phyloP scores from a whole-genome alignment of 1,284 basidiomycete species.

The Puccinia novopanici region DNA sequence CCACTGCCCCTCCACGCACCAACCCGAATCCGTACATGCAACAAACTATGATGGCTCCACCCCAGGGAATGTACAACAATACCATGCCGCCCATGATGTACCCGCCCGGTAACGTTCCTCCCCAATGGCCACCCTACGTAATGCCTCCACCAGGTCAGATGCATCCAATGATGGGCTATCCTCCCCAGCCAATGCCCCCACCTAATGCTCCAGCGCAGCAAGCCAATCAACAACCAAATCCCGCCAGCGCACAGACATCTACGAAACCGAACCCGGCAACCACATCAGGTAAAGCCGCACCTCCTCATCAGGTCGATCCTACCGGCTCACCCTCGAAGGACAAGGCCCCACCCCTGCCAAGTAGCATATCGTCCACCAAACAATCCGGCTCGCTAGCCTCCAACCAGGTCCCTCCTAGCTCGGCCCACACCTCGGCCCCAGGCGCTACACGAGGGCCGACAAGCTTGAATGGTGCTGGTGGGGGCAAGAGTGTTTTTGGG shows the following conservation, averaged over 20 bases:
- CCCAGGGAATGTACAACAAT: slow-evolving; percentile 38
- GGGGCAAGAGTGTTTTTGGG: slow-evolving; percentile 29
- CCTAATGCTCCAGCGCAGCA: slow-evolving; percentile 17
- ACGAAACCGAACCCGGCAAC: not conserved
- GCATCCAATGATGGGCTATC: slow-evolving; percentile 47
- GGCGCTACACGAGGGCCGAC: not conserved
- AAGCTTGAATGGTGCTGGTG: not conserved
- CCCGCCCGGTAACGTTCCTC: slow-evolving; percentile 27
- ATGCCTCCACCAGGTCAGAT: slow-evolving; percentile 46
- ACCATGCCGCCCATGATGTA: slow-evolving; percentile 39
- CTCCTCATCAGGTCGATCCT: slow-evolving; percentile 3
- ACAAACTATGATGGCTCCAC: slow-evolving; percentile 22
- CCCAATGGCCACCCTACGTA: slow-evolving; percentile 43
- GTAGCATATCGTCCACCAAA: slow-evolving; percentile 1
- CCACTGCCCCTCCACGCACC: slow-evolving; percentile 40
- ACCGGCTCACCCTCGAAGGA: not conserved
- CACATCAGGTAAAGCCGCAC: slow-evolving; percentile 6
- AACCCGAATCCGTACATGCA: slow-evolving; percentile 20
- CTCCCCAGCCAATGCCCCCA: slow-evolving; percentile 30
- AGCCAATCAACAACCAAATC: not conserved
- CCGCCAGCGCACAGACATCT: not conserved
- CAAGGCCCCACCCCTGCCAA: not conserved
- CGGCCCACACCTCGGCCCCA: slow-evolving; percentile 2
- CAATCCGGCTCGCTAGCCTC: not conserved
- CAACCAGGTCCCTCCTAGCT: slow-evolving; percentile 4